Evolutionary conservation across 192 early-diverging fungal species (phyloP).

Genomic region (Coemansia sp.): DNA sequence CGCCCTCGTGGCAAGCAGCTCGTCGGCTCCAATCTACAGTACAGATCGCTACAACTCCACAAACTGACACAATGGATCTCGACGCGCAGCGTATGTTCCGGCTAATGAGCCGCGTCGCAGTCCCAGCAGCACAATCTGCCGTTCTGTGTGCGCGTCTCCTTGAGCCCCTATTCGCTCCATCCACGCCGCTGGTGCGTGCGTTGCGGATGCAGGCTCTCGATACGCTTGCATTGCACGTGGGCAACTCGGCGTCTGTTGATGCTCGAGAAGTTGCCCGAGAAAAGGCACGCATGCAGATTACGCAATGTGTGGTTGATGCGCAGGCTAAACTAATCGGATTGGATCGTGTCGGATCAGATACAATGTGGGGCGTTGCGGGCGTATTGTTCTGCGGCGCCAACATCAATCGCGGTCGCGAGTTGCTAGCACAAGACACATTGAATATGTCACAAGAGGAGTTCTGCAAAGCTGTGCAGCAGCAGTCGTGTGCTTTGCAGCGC

Average conservation of each 20-base stretch:
- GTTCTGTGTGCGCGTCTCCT: slow-evolving; percentile 16
- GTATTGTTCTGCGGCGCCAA: slow-evolving; percentile 18
- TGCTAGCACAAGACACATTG: not conserved
- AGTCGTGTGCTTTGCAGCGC: slow-evolving; percentile 20
- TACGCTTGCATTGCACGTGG: slow-evolving; percentile 15
- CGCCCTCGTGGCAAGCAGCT: slow-evolving; percentile 3
- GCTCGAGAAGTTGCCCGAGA: slow-evolving; percentile 7
- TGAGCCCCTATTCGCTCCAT: slow-evolving; percentile 9
- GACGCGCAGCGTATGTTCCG: slow-evolving; percentile 45
- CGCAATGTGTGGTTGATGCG: not conserved
- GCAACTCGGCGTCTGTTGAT: not conserved
- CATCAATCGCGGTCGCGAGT: slow-evolving; percentile 4
- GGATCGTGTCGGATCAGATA: no score
- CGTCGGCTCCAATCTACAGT: slow-evolving; percentile 3
- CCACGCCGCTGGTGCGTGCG: not conserved
- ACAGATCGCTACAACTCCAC: no score
- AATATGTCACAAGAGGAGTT: not conserved
- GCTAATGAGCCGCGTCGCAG: slow-evolving; percentile 30
- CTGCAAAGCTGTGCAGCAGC: slow-evolving; percentile 1
- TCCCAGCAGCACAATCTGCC: slow-evolving; percentile 17
- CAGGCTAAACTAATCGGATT: no score
- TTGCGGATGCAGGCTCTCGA: slow-evolving; percentile 12
- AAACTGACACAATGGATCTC: slow-evolving; percentile 4
- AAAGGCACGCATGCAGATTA: slow-evolving; percentile 15
- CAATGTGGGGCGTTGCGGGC: slow-evolving; percentile 13